Evolutionary conservation across 768 basidiomycete genomes (phyloP).

Genomic region (Leccinum truebloodii): DNA sequence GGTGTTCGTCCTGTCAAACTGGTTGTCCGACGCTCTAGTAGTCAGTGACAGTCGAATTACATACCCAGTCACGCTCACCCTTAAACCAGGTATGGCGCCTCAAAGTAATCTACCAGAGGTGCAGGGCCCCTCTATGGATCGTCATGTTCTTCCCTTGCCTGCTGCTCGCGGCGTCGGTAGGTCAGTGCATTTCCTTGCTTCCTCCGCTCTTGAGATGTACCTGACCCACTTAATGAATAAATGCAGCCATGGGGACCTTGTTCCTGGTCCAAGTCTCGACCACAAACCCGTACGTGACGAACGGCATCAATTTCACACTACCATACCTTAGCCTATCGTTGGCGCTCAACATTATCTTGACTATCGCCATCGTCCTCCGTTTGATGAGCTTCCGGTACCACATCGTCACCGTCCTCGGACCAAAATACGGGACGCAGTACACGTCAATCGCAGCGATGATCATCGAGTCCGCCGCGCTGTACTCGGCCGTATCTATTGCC

Average conservation of each 20-base stretch:
- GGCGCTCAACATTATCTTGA: slow-evolving; percentile 35
- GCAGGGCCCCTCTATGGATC: not conserved
- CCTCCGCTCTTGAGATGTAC: not conserved
- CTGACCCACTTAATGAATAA: not conserved
- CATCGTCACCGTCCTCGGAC: slow-evolving; percentile 21
- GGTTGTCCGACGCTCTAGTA: slow-evolving; percentile 13
- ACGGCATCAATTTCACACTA: not conserved
- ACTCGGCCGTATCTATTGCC: slow-evolving; percentile 5
- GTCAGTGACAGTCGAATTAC: slow-evolving; percentile 9
- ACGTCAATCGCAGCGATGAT: slow-evolving; percentile 36
- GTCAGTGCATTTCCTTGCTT: not conserved
- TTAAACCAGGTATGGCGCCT: not conserved
- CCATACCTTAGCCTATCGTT: slow-evolving; percentile 33
- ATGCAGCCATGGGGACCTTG: not conserved
- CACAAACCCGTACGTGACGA: not conserved
- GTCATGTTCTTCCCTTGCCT: not conserved
- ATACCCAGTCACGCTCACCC: not conserved
- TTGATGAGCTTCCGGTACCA: slow-evolving; percentile 24
- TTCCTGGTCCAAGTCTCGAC: not conserved
- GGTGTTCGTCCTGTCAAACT: slow-evolving; percentile 12
- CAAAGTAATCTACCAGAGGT: too few species aligned
- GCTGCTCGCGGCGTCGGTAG: not conserved
- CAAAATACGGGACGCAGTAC: slow-evolving; percentile 27
- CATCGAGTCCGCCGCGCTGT: slow-evolving; percentile 37
- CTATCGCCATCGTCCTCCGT: slow-evolving; percentile 23